Evolutionary conservation across 2,329 filamentous ascomycete genomes (phyloP).

Genomic region (Microdochium bolleyi): DNA sequence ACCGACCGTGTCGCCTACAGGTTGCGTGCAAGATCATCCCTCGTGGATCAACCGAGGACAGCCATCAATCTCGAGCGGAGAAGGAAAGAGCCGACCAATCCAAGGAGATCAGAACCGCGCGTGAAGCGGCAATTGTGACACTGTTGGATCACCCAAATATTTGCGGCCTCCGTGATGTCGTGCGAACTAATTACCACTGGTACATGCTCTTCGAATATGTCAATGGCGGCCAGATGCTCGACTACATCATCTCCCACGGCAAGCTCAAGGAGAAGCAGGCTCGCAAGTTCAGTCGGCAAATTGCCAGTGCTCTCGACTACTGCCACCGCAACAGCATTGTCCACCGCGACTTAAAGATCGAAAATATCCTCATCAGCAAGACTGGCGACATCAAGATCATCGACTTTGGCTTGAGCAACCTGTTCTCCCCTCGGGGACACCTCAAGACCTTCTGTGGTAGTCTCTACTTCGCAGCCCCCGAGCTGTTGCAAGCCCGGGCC

Average conservation of each 20-base stretch:
- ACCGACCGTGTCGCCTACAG: conserved; percentile 32
- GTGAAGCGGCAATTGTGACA: conserved; percentile 93
- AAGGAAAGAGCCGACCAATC: conserved; percentile 90
- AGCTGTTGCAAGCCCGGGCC: conserved; percentile 84
- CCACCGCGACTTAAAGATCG: conserved; percentile 94
- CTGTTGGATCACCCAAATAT: conserved; percentile 93
- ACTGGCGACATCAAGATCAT: conserved; percentile 99
- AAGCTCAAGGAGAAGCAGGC: conserved; percentile 97
- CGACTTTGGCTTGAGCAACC: conserved; percentile 93
- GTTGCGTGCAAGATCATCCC: conserved; percentile 97
- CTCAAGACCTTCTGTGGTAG: conserved; percentile 97
- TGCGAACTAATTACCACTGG: conserved; percentile 96
- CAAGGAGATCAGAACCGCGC: conserved; percentile 89
- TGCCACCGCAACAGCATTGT: conserved; percentile 98
- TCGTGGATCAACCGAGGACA: conserved; percentile 79
- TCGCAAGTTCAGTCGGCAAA: conserved; percentile 94
- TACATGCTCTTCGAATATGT: conserved; percentile 99
- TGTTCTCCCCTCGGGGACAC: conserved; percentile 78
- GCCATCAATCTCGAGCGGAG: conserved; percentile 61
- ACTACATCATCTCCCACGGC: conserved; percentile 98
- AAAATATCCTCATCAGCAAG: conserved; percentile 98
- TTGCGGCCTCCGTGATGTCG: conserved; percentile 89
- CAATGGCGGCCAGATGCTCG: conserved; percentile 97
- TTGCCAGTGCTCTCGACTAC: conserved; percentile 93
- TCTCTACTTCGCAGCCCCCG: conserved; percentile 94